phyloP scores from a whole-genome alignment of 176 grass and related monocot genomes.

The Elymus sibiricus region DNA sequence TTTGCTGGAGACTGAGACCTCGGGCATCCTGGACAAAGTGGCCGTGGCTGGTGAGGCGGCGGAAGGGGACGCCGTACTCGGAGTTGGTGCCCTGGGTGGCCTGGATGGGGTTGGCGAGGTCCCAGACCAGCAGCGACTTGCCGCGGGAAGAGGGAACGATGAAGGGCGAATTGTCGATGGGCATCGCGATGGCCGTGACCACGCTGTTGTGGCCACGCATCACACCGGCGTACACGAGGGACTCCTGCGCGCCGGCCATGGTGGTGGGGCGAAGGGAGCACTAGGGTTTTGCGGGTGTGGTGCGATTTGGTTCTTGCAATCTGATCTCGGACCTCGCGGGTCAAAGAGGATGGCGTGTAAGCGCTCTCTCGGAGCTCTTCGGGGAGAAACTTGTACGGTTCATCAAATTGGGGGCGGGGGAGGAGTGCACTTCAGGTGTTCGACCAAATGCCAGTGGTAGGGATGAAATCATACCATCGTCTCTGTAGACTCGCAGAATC shows the following conservation, averaged over 20 bases:
- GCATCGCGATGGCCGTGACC: conserved; percentile 80
- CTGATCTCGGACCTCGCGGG: too few relatives aligned
- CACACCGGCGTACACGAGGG: conserved; percentile 65
- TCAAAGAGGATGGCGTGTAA: neutral
- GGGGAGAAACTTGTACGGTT: too few relatives aligned
- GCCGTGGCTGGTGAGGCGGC: conserved; percentile 85
- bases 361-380: too few relatives aligned
- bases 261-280: neutral
- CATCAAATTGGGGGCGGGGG: too few relatives aligned
- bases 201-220: conserved; percentile 71
- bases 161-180: conserved; percentile 71
- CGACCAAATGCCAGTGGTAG: too few relatives aligned
- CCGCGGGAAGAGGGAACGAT: conserved; percentile 93
- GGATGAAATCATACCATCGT: too few relatives aligned
- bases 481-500: too few relatives aligned
- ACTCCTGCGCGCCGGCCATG: conserved; percentile 61
- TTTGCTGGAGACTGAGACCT: conserved; percentile 48
- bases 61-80: conserved; percentile 68
- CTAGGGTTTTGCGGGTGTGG: neutral
- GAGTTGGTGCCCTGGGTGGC: conserved; percentile 13
- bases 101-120: conserved; percentile 57
- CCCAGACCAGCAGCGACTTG: conserved; percentile 90
- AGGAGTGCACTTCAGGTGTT: too few relatives aligned
- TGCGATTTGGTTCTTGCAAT: neutral
- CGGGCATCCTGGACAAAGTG: conserved; percentile 93